phyloP scores from a whole-genome alignment of 345 rosid species.

The Brassica cretica region DNA sequence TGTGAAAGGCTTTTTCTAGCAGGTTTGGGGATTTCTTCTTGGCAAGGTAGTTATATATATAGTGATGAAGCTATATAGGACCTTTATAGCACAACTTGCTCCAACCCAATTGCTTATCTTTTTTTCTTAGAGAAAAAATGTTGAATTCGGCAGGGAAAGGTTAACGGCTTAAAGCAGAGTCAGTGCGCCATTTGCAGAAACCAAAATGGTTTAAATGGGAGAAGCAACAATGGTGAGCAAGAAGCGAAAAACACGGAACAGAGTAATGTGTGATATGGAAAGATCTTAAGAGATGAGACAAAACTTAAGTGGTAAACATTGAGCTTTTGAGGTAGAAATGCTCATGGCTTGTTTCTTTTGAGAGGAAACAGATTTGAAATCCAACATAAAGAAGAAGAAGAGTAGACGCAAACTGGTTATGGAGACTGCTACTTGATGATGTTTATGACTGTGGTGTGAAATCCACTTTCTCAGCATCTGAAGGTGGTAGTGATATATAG shows the following conservation, averaged over 20 bases:
- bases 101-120: constrained; percentile 32
- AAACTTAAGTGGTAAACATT: constrained; percentile 70
- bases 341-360: constrained; percentile 25
- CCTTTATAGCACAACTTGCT: constrained; percentile 39
- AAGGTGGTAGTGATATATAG: constrained; percentile 56
- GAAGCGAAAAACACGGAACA: constrained; percentile 29
- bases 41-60: constrained; percentile 50
- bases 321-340: constrained; percentile 42
- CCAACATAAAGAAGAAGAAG: constrained; percentile 27
- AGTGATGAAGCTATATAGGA: constrained; percentile 38
- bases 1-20: constrained; percentile 19
- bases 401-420: constrained; percentile 8
- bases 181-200: not conserved
- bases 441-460: constrained; percentile 47
- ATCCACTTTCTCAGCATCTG: constrained; percentile 60
- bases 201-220: not conserved
- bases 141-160: not conserved
- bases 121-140: no score
- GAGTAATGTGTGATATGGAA: constrained; percentile 18
- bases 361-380: constrained; percentile 20
- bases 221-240: constrained; percentile 38
- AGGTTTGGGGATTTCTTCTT: constrained; percentile 32
- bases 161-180: not conserved
- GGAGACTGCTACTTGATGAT: constrained; percentile 42
- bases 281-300: constrained; percentile 14